Evolutionary conservation across 164 flowering plant species (phyloP).

Genomic region (Dillenia suffruticosa): DNA sequence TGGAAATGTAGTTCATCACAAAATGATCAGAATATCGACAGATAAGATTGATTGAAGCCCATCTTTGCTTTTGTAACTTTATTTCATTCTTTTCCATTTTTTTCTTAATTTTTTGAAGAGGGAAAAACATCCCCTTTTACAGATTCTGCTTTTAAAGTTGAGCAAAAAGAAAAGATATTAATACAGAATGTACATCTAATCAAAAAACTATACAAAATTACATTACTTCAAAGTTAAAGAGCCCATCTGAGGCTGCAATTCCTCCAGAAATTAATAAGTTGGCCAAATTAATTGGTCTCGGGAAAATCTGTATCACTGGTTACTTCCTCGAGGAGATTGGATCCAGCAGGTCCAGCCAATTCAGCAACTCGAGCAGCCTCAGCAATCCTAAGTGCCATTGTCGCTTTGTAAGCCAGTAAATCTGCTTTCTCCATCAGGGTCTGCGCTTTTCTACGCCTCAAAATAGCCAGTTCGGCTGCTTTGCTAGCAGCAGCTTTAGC

Average conservation of each 20-base stretch:
- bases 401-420: slow-evolving; percentile 58
- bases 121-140: too few relatives aligned
- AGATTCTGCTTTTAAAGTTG: not conserved
- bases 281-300: slow-evolving; percentile 4
- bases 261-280: slow-evolving; percentile 1
- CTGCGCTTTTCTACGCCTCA: slow-evolving; percentile 66
- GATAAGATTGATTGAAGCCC: too few relatives aligned
- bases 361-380: slow-evolving; percentile 38
- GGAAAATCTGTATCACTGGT: not conserved
- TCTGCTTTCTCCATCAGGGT: slow-evolving; percentile 65
- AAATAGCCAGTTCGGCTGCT: slow-evolving; percentile 35
- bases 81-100: not conserved
- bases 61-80: too few relatives aligned
- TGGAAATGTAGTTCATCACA: not conserved
- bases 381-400: slow-evolving; percentile 60
- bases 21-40: too few relatives aligned
- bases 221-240: slow-evolving; percentile 11
- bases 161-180: not conserved
- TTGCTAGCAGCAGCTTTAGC: slow-evolving; percentile 39
- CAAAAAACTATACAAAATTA: slow-evolving; percentile 29
- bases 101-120: not conserved
- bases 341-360: slow-evolving; percentile 19
- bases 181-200: slow-evolving; percentile 36
- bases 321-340: slow-evolving; percentile 19
- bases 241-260: slow-evolving; percentile 12